These are phyloP conservation scores for Boletus albobrunnescens DNA, from an alignment of 1,284 basidiomycete species.

Conservation along the genomic window DNA sequence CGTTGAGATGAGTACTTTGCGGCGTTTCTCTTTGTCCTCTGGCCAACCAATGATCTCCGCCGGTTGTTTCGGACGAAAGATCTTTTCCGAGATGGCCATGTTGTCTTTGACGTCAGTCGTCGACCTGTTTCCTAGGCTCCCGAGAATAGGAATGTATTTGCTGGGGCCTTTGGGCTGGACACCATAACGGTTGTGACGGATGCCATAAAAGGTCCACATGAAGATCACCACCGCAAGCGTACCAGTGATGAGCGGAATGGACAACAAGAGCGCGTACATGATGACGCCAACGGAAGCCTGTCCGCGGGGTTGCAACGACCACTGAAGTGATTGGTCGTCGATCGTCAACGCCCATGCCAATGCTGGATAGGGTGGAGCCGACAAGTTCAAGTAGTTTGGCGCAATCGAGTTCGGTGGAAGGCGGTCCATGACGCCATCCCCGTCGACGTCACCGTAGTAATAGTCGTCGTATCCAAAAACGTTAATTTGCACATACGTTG, in stretches of 20 bases:
- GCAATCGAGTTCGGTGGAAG: conserved; percentile 83
- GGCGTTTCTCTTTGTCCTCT: conserved; percentile 82
- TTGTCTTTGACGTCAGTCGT: conserved; percentile 57
- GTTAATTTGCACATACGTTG: conserved; percentile 82
- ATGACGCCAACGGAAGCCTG: conserved; percentile 74
- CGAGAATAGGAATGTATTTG: conserved; percentile 76
- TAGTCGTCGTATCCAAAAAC: conserved; percentile 85
- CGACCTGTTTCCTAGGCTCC: conserved; percentile 61
- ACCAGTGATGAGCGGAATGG: conserved; percentile 82
- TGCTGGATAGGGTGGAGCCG: conserved; percentile 74
- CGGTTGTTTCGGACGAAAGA: conserved; percentile 55
- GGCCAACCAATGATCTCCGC: conserved; percentile 86
- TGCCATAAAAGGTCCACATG: conserved; percentile 94
- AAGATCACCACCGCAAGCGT: conserved; percentile 79
- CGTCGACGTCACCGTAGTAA: conserved; percentile 87
- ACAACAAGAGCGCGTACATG: conserved; percentile 77
- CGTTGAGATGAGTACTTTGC: conserved; percentile 86
- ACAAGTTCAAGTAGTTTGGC: conserved; percentile 86
- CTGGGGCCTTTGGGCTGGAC: conserved; percentile 63
- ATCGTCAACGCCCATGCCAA: conserved; percentile 81
- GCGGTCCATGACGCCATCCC: conserved; percentile 83
- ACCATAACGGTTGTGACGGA: conserved; percentile 90
- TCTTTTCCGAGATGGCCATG: conserved; percentile 55
- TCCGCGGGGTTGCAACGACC: conserved; percentile 78
- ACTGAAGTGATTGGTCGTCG: conserved; percentile 72